Conservation (phyloP, 148 eudicot species). For the Dysphania ambrosioides region DNA sequence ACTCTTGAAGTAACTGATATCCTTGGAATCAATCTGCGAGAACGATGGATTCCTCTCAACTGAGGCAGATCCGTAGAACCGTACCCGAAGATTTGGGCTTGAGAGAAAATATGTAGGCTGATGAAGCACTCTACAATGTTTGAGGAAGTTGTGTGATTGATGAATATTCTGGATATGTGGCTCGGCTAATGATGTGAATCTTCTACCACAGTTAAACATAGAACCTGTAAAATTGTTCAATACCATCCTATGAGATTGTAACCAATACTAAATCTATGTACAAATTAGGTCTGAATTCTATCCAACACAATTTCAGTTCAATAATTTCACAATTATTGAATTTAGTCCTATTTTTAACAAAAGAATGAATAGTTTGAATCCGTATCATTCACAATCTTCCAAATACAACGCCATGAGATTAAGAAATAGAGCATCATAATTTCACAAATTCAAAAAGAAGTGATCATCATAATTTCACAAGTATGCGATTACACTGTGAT, state of each 20-base stretch:
- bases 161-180: slow-evolving; percentile 15
- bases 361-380: background rate
- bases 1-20: slow-evolving; percentile 63
- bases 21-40: slow-evolving; percentile 58
- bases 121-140: slow-evolving; percentile 16
- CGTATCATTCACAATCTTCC: background rate
- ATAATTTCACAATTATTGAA: background rate
- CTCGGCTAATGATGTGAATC: slow-evolving; percentile 9
- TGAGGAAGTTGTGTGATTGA: slow-evolving; percentile 7
- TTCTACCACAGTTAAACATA: slow-evolving; percentile 14
- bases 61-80: slow-evolving; percentile 51
- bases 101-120: slow-evolving; percentile 13
- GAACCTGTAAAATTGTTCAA: slow-evolving; percentile 37
- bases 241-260: slow-evolving; percentile 1
- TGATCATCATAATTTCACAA: background rate
- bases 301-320: background rate
- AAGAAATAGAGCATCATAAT: background rate
- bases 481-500: background rate
- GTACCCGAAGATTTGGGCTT: slow-evolving; percentile 26
- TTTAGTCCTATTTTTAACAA: background rate
- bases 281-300: background rate
- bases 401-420: background rate
- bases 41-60: slow-evolving; percentile 55
- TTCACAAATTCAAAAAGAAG: background rate
- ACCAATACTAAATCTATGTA: background rate